Conservation (phyloP, 257 asterid genomes). For the Paulownia fortunei region DNA sequence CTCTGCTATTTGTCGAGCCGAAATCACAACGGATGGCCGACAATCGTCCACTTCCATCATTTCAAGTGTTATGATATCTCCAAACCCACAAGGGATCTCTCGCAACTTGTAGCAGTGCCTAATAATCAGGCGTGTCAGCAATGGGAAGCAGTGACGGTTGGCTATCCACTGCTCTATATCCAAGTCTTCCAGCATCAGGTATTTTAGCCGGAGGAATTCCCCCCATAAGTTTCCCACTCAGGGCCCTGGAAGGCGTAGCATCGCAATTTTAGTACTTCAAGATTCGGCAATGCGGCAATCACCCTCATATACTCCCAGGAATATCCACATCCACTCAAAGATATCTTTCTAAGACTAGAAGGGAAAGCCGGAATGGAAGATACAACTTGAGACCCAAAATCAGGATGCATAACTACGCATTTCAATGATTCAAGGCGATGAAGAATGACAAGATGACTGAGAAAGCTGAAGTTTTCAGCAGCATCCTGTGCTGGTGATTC, state of each 20-base stretch:
- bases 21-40: background rate
- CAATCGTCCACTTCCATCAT: conserved; percentile 16
- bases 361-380: background rate
- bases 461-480: background rate
- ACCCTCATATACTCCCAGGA: background rate
- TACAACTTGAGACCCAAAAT: background rate
- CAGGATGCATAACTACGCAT: background rate
- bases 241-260: background rate
- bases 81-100: background rate
- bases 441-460: background rate
- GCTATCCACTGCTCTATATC: background rate
- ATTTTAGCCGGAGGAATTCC: background rate
- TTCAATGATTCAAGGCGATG: background rate
- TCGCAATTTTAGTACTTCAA: background rate
- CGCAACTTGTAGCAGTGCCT: conserved; percentile 14
- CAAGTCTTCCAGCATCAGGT: background rate
- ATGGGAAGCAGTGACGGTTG: background rate
- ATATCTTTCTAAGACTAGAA: background rate
- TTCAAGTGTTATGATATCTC: background rate
- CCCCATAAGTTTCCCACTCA: background rate
- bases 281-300: background rate
- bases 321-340: conserved; percentile 11
- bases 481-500: background rate
- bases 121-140: background rate
- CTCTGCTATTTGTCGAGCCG: background rate